Evolutionary conservation across 352 stramenopile genomes (phyloP).

Genomic region (Phytophthora sp.): DNA sequence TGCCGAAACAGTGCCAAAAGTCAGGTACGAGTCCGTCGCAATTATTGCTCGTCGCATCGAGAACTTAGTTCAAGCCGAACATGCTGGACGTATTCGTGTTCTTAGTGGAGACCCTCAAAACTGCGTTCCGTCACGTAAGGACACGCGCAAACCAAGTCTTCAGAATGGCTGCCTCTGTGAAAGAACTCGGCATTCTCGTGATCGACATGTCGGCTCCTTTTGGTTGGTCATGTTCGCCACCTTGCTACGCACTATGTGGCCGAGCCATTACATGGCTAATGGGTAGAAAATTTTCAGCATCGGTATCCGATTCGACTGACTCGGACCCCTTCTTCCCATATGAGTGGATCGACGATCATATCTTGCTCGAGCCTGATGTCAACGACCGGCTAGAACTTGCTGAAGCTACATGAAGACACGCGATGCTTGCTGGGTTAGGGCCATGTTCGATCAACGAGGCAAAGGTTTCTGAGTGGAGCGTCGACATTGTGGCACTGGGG

Average conservation of each 20-base stretch:
- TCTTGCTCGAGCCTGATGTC: neutral
- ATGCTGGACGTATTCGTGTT: too few relatives aligned
- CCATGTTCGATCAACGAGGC: neutral
- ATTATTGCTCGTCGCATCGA: too few relatives aligned
- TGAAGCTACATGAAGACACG: neutral
- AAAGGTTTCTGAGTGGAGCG: neutral
- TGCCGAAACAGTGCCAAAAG: neutral
- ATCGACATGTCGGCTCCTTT: too few relatives aligned
- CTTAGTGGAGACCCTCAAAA: too few relatives aligned
- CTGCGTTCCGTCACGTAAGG: too few relatives aligned
- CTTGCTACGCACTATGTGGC: too few relatives aligned
- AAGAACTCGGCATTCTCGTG: too few relatives aligned
- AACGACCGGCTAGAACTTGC: neutral
- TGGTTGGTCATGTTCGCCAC: too few relatives aligned
- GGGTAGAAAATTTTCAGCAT: neutral
- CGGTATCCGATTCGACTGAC: neutral
- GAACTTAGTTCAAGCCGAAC: too few relatives aligned
- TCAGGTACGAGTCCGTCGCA: neutral
- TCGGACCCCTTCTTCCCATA: neutral
- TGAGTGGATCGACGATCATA: neutral
- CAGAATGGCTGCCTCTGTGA: too few relatives aligned
- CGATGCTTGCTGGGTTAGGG: neutral
- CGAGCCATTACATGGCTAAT: slow-evolving; percentile 26
- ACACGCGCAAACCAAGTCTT: too few relatives aligned
- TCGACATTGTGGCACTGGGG: neutral